These are phyloP conservation scores for Mycena olivaceomarginata DNA, from an alignment of 768 basidiomycete species.

Conservation along the genomic window DNA sequence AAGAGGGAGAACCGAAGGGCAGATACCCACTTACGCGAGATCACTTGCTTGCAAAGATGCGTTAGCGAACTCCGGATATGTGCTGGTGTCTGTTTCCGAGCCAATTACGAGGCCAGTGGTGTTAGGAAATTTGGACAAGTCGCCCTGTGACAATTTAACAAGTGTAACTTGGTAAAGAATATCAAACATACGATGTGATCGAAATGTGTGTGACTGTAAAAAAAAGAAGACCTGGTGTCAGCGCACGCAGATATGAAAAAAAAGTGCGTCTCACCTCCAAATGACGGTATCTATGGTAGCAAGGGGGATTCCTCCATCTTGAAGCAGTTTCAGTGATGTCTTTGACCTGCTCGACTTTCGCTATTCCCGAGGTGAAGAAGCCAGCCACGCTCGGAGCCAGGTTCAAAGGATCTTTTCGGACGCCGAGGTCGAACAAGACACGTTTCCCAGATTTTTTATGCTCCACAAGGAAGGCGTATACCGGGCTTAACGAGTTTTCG, in stretches of 20 bases:
- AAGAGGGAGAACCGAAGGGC: neutral
- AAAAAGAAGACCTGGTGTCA: neutral
- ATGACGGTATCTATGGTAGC: slow-evolving; percentile 32
- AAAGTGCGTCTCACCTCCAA: slow-evolving; percentile 27
- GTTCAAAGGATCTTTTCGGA: slow-evolving; percentile 32
- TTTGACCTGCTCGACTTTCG: neutral
- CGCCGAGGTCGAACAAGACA: slow-evolving; percentile 42
- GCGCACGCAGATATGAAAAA: too few relatives aligned
- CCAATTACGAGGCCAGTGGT: slow-evolving; percentile 38
- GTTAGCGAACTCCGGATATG: slow-evolving; percentile 32
- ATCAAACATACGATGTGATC: slow-evolving; percentile 28
- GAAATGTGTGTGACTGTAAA: slow-evolving; percentile 26
- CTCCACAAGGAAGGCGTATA: slow-evolving; percentile 35
- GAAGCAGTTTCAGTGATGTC: slow-evolving; percentile 31
- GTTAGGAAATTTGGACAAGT: slow-evolving; percentile 46
- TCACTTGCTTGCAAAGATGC: slow-evolving; percentile 35
- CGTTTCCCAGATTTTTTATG: slow-evolving; percentile 10
- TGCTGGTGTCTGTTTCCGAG: slow-evolving; percentile 24
- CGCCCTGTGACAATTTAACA: neutral
- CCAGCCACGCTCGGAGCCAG: slow-evolving; percentile 18
- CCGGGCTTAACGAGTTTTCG: slow-evolving; percentile 18
- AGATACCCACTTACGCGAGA: slow-evolving; percentile 29
- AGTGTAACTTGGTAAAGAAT: neutral
- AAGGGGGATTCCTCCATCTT: slow-evolving; percentile 33
- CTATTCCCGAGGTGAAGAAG: neutral